Percentiles rank a stretch among this genome's conserved stretches.
phyloP scores from a whole-genome alignment of 345 rosid species.

The Pistacia vera region DNA sequence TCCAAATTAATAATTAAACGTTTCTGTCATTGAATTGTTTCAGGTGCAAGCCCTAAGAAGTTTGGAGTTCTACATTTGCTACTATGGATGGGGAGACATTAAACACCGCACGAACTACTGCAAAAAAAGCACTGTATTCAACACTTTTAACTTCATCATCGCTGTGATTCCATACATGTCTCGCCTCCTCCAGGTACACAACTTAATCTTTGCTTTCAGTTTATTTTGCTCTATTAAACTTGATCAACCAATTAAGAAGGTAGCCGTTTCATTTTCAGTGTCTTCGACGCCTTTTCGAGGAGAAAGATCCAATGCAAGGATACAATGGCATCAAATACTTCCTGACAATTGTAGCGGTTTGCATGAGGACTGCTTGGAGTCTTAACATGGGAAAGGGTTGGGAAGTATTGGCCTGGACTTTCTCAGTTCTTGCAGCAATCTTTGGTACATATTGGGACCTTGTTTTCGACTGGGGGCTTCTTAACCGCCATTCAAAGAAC shows the following conservation, averaged over 20 bases:
- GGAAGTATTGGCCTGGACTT: conserved; percentile 44
- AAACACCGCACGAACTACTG: conserved; percentile 47
- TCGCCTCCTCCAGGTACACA: conserved; percentile 61
- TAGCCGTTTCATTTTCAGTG: conserved; percentile 35
- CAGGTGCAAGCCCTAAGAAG: conserved; percentile 79
- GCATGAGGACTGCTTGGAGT: conserved; percentile 55
- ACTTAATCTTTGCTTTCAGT: neutral
- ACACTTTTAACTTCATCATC: conserved; percentile 51
- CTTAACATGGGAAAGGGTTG: conserved; percentile 35
- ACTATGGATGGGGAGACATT: conserved; percentile 73
- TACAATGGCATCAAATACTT: conserved; percentile 64
- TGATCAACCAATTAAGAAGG: no score
- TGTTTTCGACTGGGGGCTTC: conserved; percentile 73
- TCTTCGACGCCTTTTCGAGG: conserved; percentile 59
- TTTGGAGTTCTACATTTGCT: conserved; percentile 70
- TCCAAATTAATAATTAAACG: neutral
- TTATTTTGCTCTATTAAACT: neutral
- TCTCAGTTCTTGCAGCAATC: conserved; percentile 52
- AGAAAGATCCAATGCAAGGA: conserved; percentile 56
- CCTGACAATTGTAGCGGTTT: conserved; percentile 54
- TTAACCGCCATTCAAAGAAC: conserved; percentile 51
- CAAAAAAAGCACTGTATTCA: conserved; percentile 30
- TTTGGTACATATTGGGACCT: conserved; percentile 70
- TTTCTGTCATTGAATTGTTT: neutral
- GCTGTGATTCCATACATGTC: conserved; percentile 61